Base-by-base conservation (phyloP, 306 rosid species). In the Trifolium pratense region DNA sequence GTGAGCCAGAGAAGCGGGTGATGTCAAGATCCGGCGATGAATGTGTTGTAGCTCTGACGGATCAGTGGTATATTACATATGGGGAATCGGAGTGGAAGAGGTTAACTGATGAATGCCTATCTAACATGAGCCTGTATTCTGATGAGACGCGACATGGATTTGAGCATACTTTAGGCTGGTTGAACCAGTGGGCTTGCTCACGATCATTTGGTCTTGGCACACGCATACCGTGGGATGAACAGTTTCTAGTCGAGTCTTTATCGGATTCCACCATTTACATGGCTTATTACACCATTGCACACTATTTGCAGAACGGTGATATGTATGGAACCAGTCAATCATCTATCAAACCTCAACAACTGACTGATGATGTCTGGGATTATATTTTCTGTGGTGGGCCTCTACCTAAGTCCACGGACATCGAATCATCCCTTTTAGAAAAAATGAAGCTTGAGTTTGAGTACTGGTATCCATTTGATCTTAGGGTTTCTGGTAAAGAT, bases 121-220 rank as follows among this genome's bases (percentile, higher is more conserved):
- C 91, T 39, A 64, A 21, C 75, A 92, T 92, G 97, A 82, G 77
- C 75, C 43, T 87, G 49, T 89, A 78, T 77, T 86, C 86, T n/a
- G 97, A 92, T 11, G 97, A 90, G 86, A 86, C 98, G 15, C 76
- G 82, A 1, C 97, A 90, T 86, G 98, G 97, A 12, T 89, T 92
- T 84, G 96, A 90, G 88, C 97, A 92, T 82, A 92, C 98, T 57
- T 79, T 92, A 77, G 42, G 84, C 72, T 92, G 97, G 97, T 84
- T 92, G 74, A 92, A 90, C 74, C 98, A 92, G 83, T 90, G 98
- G 98, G 98, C 98, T 46, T 92, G 98, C 79, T 92, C 98, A 58
- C 81, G 98, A 26, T 88, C 97, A n/a, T 92, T 92, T 80, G 97
- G 98, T 52, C 90, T 92, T 62, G 98, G 98, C 80, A 92, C 98